phyloP scores from a whole-genome alignment of 208 protist species.

The Leishmania guyanensis region DNA sequence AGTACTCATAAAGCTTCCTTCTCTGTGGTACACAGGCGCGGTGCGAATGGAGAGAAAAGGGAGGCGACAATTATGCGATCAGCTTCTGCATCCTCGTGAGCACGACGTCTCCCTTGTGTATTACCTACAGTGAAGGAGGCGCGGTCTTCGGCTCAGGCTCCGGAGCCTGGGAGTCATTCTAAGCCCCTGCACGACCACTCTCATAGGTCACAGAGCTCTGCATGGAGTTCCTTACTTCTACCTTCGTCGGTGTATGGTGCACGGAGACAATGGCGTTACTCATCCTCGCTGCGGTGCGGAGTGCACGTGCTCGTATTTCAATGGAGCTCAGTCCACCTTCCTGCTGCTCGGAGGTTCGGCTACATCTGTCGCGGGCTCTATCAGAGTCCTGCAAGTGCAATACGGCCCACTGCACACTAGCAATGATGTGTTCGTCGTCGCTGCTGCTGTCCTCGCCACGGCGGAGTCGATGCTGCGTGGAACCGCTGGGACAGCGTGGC shows the following conservation, averaged over 20 bases:
- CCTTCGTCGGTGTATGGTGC: not conserved
- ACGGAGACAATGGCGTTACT: not conserved
- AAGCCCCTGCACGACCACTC: too few relatives aligned
- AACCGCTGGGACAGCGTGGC: not conserved
- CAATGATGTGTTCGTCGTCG: conserved; percentile 15
- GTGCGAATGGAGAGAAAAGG: not conserved
- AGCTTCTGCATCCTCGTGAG: not conserved
- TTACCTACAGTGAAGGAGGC: not conserved
- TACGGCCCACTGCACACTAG: not conserved
- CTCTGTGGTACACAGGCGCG: not conserved
- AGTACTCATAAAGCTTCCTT: not conserved
- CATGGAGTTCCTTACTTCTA: not conserved
- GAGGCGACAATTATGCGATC: not conserved
- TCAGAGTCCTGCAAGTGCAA: conserved; percentile 6
- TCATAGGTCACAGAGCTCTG: not conserved
- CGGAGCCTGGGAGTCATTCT: not conserved
- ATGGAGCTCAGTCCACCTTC: not conserved
- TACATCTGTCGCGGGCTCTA: not conserved
- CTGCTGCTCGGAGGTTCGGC: not conserved
- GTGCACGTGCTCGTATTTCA: not conserved
- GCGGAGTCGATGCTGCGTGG: not conserved
- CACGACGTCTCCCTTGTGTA: not conserved
- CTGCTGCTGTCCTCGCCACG: conserved; percentile 6
- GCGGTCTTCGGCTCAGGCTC: not conserved
- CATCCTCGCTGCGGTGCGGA: not conserved